These are phyloP conservation scores for Ogataea dorogensis DNA, from an alignment of 805 yeast genomes.

Conservation along the genomic window DNA sequence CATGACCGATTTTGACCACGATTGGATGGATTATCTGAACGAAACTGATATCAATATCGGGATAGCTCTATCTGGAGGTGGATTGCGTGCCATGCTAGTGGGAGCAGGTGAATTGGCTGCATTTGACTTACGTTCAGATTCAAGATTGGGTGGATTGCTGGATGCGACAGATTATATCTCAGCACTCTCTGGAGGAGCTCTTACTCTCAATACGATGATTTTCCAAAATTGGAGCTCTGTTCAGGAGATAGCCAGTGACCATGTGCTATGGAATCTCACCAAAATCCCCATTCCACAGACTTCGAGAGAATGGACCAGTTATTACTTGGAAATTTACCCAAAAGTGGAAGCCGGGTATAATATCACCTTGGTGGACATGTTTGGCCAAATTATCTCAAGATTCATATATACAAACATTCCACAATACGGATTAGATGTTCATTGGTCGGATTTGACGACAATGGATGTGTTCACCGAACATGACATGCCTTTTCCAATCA, in stretches of 20 bases:
- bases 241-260: slow-evolving; percentile 44
- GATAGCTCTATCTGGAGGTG: slow-evolving; percentile 76
- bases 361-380: slow-evolving; percentile 62
- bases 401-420: slow-evolving; percentile 59
- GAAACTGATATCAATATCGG: slow-evolving; percentile 42
- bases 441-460: slow-evolving; percentile 54
- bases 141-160: slow-evolving; percentile 51
- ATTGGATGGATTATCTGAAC: slow-evolving; percentile 36
- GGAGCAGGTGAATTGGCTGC: slow-evolving; percentile 87
- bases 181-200: slow-evolving; percentile 78
- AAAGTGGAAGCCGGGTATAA: slow-evolving; percentile 59
- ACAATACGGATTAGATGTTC: slow-evolving; percentile 57
- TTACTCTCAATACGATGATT: slow-evolving; percentile 67
- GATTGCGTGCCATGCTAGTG: slow-evolving; percentile 77
- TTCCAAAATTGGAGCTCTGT: slow-evolving; percentile 70
- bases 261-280: slow-evolving; percentile 64
- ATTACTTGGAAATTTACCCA: slow-evolving; percentile 46
- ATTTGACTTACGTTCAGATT: slow-evolving; percentile 63
- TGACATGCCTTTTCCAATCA: slow-evolving; percentile 69
- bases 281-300: slow-evolving; percentile 55
- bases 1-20: slow-evolving; percentile 44
- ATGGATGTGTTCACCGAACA: slow-evolving; percentile 55
- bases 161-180: slow-evolving; percentile 70
- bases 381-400: slow-evolving; percentile 69
- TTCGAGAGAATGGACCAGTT: slow-evolving; percentile 47